These are phyloP conservation scores for Colletotrichum scovillei DNA, from an alignment of 2,329 filamentous ascomycete species.

Conservation along the genomic window DNA sequence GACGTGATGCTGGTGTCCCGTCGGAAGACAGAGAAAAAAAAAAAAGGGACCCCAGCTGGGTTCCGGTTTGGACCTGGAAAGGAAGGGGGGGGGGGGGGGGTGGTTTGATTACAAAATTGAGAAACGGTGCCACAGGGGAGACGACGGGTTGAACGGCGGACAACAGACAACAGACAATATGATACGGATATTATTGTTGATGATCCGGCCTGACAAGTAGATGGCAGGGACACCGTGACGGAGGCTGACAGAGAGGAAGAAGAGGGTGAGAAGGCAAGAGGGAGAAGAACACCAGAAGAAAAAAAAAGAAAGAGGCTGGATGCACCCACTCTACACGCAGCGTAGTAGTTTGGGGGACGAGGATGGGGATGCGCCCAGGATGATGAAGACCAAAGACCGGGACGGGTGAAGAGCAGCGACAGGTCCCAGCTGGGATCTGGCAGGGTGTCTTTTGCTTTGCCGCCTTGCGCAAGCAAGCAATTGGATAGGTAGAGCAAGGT, in stretches of 20 bases:
- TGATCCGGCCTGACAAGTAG: not conserved
- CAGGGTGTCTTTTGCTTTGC: not conserved
- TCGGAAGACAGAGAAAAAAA: not conserved
- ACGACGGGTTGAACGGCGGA: not conserved
- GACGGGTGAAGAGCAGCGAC: conserved; percentile 21
- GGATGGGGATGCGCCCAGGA: not conserved
- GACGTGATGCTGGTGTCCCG: not conserved
- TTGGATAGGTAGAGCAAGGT: not conserved
- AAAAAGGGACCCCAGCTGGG: conserved; percentile 8
- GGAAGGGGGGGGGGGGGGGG: not conserved
- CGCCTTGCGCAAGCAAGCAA: conserved; percentile 2
- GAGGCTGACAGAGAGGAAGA: not conserved
- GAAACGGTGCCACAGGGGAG: not conserved
- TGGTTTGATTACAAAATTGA: not conserved
- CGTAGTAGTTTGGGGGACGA: not conserved
- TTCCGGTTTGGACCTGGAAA: not conserved
- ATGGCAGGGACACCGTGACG: not conserved
- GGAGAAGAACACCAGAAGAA: not conserved
- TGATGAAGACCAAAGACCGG: not conserved
- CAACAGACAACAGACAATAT: not conserved
- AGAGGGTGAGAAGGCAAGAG: not conserved
- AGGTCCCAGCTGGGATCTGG: conserved; percentile 28
- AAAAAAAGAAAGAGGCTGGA: not conserved
- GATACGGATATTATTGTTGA: not conserved
- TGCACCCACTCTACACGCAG: not conserved